phyloP scores from a whole-genome alignment of 73 alveolate genomes.

The Symbiodinium pilosum region DNA sequence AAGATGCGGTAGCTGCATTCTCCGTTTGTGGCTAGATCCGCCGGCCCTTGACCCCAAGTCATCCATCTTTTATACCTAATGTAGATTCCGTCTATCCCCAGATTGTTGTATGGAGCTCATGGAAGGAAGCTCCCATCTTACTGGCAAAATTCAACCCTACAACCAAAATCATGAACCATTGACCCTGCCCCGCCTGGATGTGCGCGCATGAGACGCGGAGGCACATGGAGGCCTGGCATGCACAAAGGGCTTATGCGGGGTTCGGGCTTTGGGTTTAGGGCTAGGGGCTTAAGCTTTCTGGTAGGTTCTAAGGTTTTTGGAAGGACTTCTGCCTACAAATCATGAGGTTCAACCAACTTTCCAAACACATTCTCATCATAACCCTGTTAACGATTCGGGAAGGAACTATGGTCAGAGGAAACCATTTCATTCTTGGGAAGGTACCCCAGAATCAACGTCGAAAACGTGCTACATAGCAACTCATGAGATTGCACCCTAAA shows the following conservation, averaged over 20 bases:
- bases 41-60: background rate
- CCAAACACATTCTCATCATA: too few relatives aligned
- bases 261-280: background rate
- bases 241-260: background rate
- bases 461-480: too few relatives aligned
- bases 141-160: too few relatives aligned
- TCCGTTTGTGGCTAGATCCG: background rate
- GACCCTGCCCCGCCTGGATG: constrained; percentile 29
- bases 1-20: background rate
- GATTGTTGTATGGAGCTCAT: too few relatives aligned
- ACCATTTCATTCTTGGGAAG: too few relatives aligned
- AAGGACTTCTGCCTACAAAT: background rate
- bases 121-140: too few relatives aligned
- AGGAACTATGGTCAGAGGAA: too few relatives aligned
- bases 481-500: background rate
- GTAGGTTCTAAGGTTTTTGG: background rate
- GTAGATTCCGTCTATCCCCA: too few relatives aligned
- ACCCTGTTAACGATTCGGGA: too few relatives aligned
- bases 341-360: background rate
- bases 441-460: background rate
- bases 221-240: constrained; percentile 75
- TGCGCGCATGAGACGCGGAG: constrained; percentile 88
- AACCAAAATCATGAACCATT: background rate
- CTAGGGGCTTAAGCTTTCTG: background rate
- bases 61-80: too few relatives aligned